Evolutionary conservation across 495 filamentous ascomycete genomes (phyloP).

Genomic region (Bacidia rubella): DNA sequence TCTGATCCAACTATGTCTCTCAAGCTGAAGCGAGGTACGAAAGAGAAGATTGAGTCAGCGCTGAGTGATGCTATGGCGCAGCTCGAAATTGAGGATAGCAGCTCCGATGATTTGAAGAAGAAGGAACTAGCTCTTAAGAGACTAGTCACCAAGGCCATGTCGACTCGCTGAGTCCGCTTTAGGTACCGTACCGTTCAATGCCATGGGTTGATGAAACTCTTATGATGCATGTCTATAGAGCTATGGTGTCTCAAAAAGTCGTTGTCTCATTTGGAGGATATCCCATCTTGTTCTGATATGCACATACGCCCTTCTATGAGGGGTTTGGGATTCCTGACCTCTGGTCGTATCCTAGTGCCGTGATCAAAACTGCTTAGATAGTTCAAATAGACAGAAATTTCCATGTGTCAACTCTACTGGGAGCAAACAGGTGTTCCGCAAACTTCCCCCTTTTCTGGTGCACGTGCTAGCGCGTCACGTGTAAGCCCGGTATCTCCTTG

Average conservation of each 20-base stretch:
- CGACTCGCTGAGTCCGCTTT: constrained; percentile 57
- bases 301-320: too few species aligned
- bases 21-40: constrained; percentile 96
- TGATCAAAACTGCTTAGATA: too few species aligned
- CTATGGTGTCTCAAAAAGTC: too few species aligned
- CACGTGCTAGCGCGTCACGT: too few species aligned
- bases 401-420: too few species aligned
- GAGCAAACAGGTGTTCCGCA: too few species aligned
- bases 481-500: too few species aligned
- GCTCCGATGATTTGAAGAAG: constrained; percentile 96
- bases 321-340: too few species aligned
- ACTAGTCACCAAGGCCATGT: constrained; percentile 93
- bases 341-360: too few species aligned
- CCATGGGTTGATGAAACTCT: not conserved
- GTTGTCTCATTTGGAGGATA: not conserved
- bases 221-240: too few species aligned
- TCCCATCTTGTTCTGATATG: not conserved
- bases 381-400: too few species aligned
- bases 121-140: constrained; percentile 98
- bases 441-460: too few species aligned
- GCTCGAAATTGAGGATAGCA: constrained; percentile 75
- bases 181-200: not conserved
- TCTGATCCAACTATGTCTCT: constrained; percentile 91
- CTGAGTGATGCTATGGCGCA: constrained; percentile 77
- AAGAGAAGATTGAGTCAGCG: constrained; percentile 97